These are phyloP conservation scores for Copromyces sp. DNA, from an alignment of 495 filamentous ascomycete genomes.

Conservation along the genomic window DNA sequence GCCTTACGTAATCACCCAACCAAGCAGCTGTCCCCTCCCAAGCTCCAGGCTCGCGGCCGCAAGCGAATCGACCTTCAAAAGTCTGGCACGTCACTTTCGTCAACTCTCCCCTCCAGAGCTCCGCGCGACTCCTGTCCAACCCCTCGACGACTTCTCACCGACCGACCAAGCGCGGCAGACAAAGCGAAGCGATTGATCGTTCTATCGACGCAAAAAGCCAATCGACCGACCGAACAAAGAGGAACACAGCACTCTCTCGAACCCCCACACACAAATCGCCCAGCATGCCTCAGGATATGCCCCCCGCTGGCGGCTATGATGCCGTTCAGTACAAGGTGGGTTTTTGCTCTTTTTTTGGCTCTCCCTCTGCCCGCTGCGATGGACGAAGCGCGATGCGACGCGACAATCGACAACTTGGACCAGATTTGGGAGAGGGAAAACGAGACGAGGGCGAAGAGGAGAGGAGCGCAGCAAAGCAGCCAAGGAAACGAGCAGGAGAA, in stretches of 20 bases:
- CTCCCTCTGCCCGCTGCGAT: neutral
- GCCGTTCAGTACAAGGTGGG: slow-evolving; percentile 91
- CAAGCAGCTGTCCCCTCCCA: neutral
- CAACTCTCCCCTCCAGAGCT: neutral
- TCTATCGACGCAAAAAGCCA: neutral
- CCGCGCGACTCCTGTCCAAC: neutral
- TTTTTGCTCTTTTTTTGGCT: slow-evolving; percentile 5
- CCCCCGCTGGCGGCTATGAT: slow-evolving; percentile 85
- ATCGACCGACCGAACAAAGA: neutral
- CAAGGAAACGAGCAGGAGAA: neutral
- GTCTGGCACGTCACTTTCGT: neutral
- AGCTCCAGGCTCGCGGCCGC: neutral
- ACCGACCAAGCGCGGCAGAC: neutral
- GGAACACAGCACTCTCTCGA: slow-evolving; percentile 3
- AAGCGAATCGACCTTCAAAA: neutral
- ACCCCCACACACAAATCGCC: slow-evolving; percentile 8
- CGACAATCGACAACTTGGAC: neutral
- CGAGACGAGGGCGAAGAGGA: neutral
- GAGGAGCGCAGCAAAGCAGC: neutral
- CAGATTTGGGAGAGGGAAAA: neutral
- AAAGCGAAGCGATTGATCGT: neutral
- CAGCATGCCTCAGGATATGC: slow-evolving; percentile 79
- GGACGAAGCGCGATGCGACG: neutral
- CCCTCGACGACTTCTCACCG: neutral
- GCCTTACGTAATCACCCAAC: neutral